Base-by-base conservation (phyloP, 192 early-diverging fungal genomes). In the Oehlia diaphana region DNA sequence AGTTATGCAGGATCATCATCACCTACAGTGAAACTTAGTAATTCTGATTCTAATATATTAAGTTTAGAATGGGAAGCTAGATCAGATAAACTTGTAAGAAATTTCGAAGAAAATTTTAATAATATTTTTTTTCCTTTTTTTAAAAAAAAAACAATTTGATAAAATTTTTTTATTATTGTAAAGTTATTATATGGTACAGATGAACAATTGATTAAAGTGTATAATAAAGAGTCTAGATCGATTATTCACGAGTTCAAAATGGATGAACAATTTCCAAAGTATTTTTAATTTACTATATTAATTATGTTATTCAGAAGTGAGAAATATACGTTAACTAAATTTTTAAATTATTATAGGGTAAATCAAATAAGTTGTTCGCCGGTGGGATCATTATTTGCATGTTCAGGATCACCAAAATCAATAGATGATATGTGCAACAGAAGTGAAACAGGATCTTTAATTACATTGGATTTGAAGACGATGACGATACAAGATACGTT, bases 191-290 rank as follows among this genome's bases (percentile, higher is more conserved):
- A 90, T 33, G 88, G 89, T 5, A 91, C 89, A 12, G 86, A 88
- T 80, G 64, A 79, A 33, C 84, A 83, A 44, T 61, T 83, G 23
- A 83, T 91, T 77, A 81, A 85, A 33, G 84, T 88, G 49, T 91
- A 90, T 74, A 90, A 88, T 76, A 78, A 85, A 6, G 90, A 91
- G 44, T 82, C 83, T 6, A 85, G 84, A 63, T 85, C 89, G 3
- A 70, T 91, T 10, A 87, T 91, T 16, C 90, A 90, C 69, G 87
- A 88, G 61, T 89, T 90, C 76, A 81, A 81, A 69, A 87, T 82
- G 37, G 84, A 85, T 28, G 79, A 82, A 2, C 84, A 83, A 64
- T 88, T 84, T 53, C 85, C 85, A 72, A 86, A 84, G 88, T 85
- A 76, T 68, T 72, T 26, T 23, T 42, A 42, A 7, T 8, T 19